Conservation (phyloP, 257 asterid genomes). For the Ilex aquifolium region DNA sequence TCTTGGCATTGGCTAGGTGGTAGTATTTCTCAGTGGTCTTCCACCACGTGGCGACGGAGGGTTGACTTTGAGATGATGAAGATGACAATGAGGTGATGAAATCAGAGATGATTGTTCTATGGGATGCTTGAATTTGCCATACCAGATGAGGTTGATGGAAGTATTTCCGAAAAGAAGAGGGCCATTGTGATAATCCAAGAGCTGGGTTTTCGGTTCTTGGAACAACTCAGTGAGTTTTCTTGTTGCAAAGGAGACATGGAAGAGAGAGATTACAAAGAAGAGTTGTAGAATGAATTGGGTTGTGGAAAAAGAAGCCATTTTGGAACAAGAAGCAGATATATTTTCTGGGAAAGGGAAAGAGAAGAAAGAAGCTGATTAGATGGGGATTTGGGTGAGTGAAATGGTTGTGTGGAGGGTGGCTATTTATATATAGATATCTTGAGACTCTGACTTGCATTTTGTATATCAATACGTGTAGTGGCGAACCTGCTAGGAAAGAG, state of each 20-base stretch:
- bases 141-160: slow-evolving; percentile 35
- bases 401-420: too few species aligned
- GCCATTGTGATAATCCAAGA: slow-evolving; percentile 39
- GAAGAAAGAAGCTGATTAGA: too few species aligned
- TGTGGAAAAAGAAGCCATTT: slow-evolving; percentile 11
- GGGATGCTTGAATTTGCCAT: slow-evolving; percentile 31
- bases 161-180: slow-evolving; percentile 36
- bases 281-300: background rate
- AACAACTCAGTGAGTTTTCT: slow-evolving; percentile 9
- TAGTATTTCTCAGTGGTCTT: slow-evolving; percentile 34
- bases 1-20: slow-evolving; percentile 25
- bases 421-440: too few species aligned
- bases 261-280: background rate
- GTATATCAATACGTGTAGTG: too few species aligned
- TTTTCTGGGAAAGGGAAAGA: too few species aligned
- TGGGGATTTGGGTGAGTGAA: too few species aligned
- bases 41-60: slow-evolving; percentile 46
- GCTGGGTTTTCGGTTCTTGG: slow-evolving; percentile 16
- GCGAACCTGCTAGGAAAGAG: too few species aligned
- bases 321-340: too few species aligned
- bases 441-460: too few species aligned
- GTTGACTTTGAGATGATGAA: slow-evolving; percentile 20
- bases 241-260: slow-evolving; percentile 6
- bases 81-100: slow-evolving; percentile 29
- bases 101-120: slow-evolving; percentile 28